Percentiles rank a stretch among this genome's conserved stretches.
Evolutionary conservation across 305 asterid genomes (phyloP).

Genomic region (Petunia hybrid): DNA sequence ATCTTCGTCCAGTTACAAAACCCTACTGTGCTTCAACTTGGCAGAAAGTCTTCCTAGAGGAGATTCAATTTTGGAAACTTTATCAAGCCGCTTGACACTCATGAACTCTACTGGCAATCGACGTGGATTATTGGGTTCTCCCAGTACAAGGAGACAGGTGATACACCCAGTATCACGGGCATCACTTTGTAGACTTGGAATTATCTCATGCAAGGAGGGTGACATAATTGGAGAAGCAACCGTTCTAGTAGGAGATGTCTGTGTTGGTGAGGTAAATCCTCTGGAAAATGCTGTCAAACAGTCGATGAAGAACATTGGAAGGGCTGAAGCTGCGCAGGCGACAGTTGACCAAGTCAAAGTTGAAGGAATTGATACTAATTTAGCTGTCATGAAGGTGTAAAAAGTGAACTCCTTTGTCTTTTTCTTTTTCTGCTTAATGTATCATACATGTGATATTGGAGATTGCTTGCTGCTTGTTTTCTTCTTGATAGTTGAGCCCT

Average conservation of each 20-base stretch:
- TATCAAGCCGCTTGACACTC: slow-evolving; percentile 62
- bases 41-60: slow-evolving; percentile 97
- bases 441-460: slow-evolving; percentile 10
- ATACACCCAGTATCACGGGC: slow-evolving; percentile 61
- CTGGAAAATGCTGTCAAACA: slow-evolving; percentile 78
- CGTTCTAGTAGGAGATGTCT: slow-evolving; percentile 60
- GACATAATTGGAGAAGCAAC: slow-evolving; percentile 55
- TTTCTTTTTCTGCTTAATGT: slow-evolving; percentile 25
- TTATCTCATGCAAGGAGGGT: slow-evolving; percentile 53
- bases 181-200: slow-evolving; percentile 70
- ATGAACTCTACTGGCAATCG: slow-evolving; percentile 48
- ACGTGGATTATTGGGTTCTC: slow-evolving; percentile 56
- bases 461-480: slow-evolving; percentile 32
- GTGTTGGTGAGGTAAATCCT: slow-evolving; percentile 76
- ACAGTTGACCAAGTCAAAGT: slow-evolving; percentile 93
- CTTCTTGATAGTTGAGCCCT: slow-evolving; percentile 30
- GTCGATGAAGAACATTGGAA: slow-evolving; percentile 78
- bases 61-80: slow-evolving; percentile 74
- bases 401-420: slow-evolving; percentile 35
- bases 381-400: slow-evolving; percentile 85
- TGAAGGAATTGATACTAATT: slow-evolving; percentile 88
- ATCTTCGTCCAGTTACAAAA: slow-evolving; percentile 72
- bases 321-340: slow-evolving; percentile 93
- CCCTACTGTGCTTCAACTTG: slow-evolving; percentile 88
- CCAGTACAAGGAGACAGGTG: slow-evolving; percentile 56